A percentile compares a stretch with the other conserved stretches of the same genome.
Evolutionary conservation across 805 yeast species (phyloP).

Genomic region (Candida alai): DNA sequence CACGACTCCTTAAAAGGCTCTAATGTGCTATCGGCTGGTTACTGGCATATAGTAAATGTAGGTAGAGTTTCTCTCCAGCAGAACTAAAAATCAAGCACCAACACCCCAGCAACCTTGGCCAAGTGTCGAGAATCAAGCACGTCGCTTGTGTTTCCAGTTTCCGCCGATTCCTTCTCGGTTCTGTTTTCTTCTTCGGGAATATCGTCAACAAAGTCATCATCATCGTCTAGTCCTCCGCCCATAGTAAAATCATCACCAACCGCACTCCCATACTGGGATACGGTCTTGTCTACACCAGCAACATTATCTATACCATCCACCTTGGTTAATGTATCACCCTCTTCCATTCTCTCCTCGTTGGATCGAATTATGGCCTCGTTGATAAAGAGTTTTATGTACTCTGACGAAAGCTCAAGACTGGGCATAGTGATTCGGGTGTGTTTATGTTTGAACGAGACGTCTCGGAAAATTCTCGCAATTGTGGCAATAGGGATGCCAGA

Average conservation of each 20-base stretch:
- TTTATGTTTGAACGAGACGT: conserved; percentile 43
- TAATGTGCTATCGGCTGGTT: conserved; percentile 9
- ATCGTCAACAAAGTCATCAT: conserved; percentile 15
- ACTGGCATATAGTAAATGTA: conserved; percentile 13
- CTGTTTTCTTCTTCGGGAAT: conserved; percentile 17
- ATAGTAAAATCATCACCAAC: conserved; percentile 13
- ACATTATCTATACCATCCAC: conserved; percentile 35
- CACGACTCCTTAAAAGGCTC: conserved; percentile 1
- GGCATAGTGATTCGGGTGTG: conserved; percentile 46
- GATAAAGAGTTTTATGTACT: conserved; percentile 53
- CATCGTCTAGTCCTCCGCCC: conserved; percentile 12
- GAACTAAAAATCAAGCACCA: conserved; percentile 50
- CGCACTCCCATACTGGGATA: too few relatives aligned
- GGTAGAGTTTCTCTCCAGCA: conserved; percentile 6
- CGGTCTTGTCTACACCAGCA: conserved; percentile 4
- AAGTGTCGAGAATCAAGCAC: conserved; percentile 53
- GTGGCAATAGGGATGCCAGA: conserved; percentile 21
- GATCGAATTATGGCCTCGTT: conserved; percentile 57
- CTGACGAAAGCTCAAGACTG: conserved; percentile 48
- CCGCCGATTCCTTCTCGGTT: conserved; percentile 12
- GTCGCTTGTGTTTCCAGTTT: conserved; percentile 17
- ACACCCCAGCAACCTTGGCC: conserved; percentile 52
- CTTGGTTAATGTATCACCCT: conserved; percentile 19
- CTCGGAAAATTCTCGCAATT: conserved; percentile 50
- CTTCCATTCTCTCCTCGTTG: conserved; percentile 45